Percentiles rank a stretch among this genome's conserved stretches.
Evolutionary conservation across 352 stramenopile genomes (phyloP).

Genomic region (Plasmopara muralis): DNA sequence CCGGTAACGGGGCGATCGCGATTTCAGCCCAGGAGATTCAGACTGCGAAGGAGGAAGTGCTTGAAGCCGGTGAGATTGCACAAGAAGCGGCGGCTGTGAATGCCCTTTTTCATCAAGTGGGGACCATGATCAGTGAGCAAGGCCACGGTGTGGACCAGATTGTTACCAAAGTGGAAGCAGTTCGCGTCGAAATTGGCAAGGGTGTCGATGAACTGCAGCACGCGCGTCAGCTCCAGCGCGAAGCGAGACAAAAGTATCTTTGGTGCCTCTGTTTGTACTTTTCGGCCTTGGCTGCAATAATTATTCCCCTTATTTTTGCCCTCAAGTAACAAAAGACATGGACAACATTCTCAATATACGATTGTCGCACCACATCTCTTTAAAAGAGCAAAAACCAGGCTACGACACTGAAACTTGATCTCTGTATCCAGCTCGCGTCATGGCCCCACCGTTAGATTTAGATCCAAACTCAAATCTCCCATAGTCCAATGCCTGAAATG

Average conservation of each 20-base stretch:
- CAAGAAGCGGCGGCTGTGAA: constrained; percentile 60
- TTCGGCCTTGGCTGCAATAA: constrained; percentile 36
- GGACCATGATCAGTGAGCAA: constrained; percentile 52
- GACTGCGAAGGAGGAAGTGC: constrained; percentile 68
- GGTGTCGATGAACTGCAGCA: constrained; percentile 66
- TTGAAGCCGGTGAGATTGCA: constrained; percentile 55
- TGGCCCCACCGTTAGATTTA: constrained; percentile 7
- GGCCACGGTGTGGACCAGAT: constrained; percentile 68
- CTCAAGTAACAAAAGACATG: constrained; percentile 13
- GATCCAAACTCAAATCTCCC: constrained; percentile 33
- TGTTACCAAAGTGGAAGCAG: constrained; percentile 59
- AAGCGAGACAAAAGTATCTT: constrained; percentile 60
- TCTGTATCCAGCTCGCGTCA: background rate
- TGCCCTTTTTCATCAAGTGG: constrained; percentile 62
- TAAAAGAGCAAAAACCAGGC: constrained; percentile 2
- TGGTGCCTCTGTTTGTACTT: constrained; percentile 31
- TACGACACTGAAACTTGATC: background rate
- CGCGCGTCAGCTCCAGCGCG: constrained; percentile 47
- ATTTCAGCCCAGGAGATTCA: constrained; percentile 65
- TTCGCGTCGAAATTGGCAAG: constrained; percentile 66
- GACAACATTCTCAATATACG: no score
- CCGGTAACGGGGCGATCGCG: constrained; percentile 25
- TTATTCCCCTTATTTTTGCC: constrained; percentile 45
- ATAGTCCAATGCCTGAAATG: constrained; percentile 40
- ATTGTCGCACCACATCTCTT: background rate